Conservation (phyloP, 192 early-diverging fungal genomes). For the Coemansia sp. region DNA sequence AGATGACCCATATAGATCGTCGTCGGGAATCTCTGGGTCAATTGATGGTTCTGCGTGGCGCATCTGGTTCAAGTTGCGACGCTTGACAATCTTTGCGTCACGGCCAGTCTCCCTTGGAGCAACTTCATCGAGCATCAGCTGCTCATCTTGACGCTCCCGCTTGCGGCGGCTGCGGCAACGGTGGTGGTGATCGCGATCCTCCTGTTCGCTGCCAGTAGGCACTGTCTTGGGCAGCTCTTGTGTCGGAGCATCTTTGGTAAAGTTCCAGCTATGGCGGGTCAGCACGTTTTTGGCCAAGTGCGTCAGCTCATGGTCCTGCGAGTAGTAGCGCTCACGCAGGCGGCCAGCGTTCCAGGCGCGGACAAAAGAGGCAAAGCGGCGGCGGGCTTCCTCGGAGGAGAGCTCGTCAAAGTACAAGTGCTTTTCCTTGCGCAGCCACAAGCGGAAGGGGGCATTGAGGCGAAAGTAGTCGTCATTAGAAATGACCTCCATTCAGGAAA, state of each 20-base stretch:
- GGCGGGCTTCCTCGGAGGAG: constrained; percentile 60
- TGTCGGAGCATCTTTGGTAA: constrained; percentile 25
- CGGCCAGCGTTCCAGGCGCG: constrained; percentile 79
- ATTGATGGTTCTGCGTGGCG: constrained; percentile 23
- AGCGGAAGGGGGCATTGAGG: constrained; percentile 72
- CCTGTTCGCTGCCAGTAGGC: constrained; percentile 21
- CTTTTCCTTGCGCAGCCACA: constrained; percentile 76
- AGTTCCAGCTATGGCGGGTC: constrained; percentile 77
- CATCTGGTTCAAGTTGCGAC: constrained; percentile 19
- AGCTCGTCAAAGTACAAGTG: constrained; percentile 76
- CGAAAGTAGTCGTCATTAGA: constrained; percentile 72
- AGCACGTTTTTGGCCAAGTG: constrained; percentile 59
- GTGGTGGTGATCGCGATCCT: constrained; percentile 19
- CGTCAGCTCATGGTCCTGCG: constrained; percentile 61
- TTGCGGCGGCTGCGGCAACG: constrained; percentile 14
- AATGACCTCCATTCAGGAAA: neutral
- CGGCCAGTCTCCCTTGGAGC: constrained; percentile 51
- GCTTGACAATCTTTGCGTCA: constrained; percentile 40
- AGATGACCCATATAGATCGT: constrained; percentile 46
- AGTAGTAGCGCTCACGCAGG: constrained; percentile 54
- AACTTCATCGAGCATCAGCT: constrained; percentile 48
- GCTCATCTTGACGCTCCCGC: constrained; percentile 21
- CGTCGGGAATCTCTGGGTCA: constrained; percentile 30
- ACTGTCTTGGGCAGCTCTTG: neutral
- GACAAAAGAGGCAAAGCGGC: constrained; percentile 83